Evolutionary conservation across 2,329 filamentous ascomycete genomes (phyloP).

Genomic region (Pseudogymnoascus sp.): DNA sequence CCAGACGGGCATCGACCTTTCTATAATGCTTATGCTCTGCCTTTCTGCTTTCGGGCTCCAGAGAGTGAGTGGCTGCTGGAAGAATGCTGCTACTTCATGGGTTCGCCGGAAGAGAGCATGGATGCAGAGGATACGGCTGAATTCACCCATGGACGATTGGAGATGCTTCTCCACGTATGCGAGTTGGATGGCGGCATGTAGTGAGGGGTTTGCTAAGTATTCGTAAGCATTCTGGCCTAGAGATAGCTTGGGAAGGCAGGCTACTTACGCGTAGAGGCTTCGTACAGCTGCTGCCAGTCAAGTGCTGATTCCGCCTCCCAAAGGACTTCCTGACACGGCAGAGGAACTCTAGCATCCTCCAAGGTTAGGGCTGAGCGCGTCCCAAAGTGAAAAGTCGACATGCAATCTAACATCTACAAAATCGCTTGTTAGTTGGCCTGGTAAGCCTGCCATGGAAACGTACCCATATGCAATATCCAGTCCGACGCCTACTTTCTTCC

Average conservation of each 20-base stretch:
- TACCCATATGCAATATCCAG: constrained; percentile 37
- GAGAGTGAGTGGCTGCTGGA: constrained; percentile 36
- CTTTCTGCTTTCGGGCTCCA: constrained; percentile 36
- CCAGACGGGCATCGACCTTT: constrained; percentile 32
- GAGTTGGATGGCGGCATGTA: constrained; percentile 35
- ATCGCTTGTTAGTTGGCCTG: constrained; percentile 3
- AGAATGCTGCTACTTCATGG: constrained; percentile 40
- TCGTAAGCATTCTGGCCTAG: constrained; percentile 1
- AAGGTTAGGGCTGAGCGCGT: constrained; percentile 29
- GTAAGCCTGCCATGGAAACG: constrained; percentile 9
- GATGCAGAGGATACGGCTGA: constrained; percentile 39
- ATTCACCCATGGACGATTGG: constrained; percentile 36
- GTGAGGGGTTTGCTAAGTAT: constrained; percentile 26
- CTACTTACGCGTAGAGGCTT: constrained; percentile 15
- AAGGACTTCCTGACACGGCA: constrained; percentile 33
- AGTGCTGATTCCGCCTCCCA: constrained; percentile 32
- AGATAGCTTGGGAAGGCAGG: background rate
- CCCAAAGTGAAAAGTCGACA: constrained; percentile 32
- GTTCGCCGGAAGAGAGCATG: constrained; percentile 42
- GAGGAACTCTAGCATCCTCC: constrained; percentile 31
- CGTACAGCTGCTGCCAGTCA: constrained; percentile 26
- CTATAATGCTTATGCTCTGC: constrained; percentile 19
- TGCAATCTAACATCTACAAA: constrained; percentile 33
- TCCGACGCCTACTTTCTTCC: constrained; percentile 30
- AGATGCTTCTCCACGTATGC: constrained; percentile 42